Percentiles rank a stretch among this genome's conserved stretches.
Conservation (phyloP, 768 basidiomycete genomes). For the Auricularia sp. region DNA sequence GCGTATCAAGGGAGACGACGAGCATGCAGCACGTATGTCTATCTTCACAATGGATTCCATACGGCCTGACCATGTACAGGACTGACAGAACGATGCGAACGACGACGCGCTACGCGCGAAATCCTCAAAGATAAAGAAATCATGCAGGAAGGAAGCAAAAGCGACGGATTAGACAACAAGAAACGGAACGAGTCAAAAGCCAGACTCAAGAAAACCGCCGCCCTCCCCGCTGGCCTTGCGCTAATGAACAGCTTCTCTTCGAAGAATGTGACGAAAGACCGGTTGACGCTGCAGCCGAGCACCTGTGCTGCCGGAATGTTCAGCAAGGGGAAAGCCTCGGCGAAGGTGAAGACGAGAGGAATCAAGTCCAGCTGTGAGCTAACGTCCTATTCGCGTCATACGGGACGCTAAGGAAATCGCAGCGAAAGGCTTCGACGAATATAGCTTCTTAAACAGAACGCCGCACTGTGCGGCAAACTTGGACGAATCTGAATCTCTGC, state of each 20-base stretch:
- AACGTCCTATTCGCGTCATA: neutral
- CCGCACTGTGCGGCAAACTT: neutral
- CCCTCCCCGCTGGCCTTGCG: constrained; percentile 39
- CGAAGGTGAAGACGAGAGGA: constrained; percentile 23
- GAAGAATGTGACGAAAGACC: constrained; percentile 49
- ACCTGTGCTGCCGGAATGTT: constrained; percentile 44
- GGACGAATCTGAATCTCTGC: neutral
- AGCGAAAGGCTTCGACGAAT: neutral
- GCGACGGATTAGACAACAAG: constrained; percentile 11
- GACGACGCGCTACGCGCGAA: constrained; percentile 47
- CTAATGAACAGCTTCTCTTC: constrained; percentile 62
- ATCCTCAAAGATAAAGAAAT: constrained; percentile 28
- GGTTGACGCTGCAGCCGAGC: constrained; percentile 45
- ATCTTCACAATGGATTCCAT: neutral
- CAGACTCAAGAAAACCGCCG: constrained; percentile 17
- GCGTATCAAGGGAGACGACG: constrained; percentile 10
- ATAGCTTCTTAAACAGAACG: neutral
- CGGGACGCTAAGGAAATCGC: neutral
- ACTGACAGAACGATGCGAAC: constrained; percentile 52
- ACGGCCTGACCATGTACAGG: constrained; percentile 30
- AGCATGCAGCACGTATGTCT: constrained; percentile 28
- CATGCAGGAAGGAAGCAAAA: neutral
- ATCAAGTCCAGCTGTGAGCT: constrained; percentile 1
- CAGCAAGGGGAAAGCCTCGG: constrained; percentile 54
- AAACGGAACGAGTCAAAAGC: constrained; percentile 14